These are phyloP conservation scores for Ophiostoma triangulosporum DNA, from an alignment of 2,329 filamentous ascomycete species.

Conservation along the genomic window DNA sequence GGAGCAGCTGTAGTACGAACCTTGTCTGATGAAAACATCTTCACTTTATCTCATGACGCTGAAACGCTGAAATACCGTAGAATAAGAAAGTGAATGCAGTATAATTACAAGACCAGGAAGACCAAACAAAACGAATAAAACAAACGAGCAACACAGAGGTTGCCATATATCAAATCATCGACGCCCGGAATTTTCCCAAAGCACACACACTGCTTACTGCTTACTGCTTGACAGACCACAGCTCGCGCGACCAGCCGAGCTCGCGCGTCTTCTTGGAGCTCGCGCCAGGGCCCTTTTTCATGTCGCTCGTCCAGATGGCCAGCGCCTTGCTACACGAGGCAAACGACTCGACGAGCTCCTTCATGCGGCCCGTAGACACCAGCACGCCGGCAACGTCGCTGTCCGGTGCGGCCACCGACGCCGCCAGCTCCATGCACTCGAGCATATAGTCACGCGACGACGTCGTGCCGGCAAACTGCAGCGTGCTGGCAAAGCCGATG, in stretches of 20 bases:
- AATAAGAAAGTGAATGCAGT: not conserved
- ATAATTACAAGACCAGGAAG: not conserved
- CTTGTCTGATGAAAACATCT: not conserved
- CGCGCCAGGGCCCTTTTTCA: slow-evolving; percentile 33
- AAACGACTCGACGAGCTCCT: slow-evolving; percentile 62
- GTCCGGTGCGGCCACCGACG: slow-evolving; percentile 56
- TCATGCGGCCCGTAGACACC: slow-evolving; percentile 51
- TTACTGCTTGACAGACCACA: slow-evolving; percentile 43
- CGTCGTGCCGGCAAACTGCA: slow-evolving; percentile 65
- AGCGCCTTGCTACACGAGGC: slow-evolving; percentile 65
- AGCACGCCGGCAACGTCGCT: slow-evolving; percentile 55
- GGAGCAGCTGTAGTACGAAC: slow-evolving; percentile 29
- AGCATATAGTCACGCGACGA: slow-evolving; percentile 65
- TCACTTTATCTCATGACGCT: not conserved
- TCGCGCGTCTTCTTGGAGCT: slow-evolving; percentile 47
- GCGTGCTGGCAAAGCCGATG: slow-evolving; percentile 66
- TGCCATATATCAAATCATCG: not conserved
- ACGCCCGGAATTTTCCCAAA: not conserved
- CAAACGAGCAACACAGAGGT: not conserved
- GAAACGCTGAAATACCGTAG: no score
- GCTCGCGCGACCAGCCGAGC: slow-evolving; percentile 48
- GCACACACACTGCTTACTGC: not conserved
- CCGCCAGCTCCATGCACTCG: slow-evolving; percentile 76
- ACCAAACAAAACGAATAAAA: not conserved
- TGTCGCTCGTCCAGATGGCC: slow-evolving; percentile 38